Conservation (phyloP, 1,284 basidiomycete species). For the Ustilago hordei region DNA sequence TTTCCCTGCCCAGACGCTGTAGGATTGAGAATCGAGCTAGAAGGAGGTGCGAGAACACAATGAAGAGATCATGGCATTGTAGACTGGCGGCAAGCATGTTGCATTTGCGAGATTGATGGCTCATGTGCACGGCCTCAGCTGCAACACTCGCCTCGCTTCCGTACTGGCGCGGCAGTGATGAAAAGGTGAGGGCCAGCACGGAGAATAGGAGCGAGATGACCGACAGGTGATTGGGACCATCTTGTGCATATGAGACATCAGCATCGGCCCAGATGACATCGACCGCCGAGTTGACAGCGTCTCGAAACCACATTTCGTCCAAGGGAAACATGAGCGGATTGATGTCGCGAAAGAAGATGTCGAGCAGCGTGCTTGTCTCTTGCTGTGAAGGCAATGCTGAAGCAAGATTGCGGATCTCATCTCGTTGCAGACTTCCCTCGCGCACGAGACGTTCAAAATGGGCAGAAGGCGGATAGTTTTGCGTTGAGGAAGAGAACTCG, state of each 20-base stretch:
- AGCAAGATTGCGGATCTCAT: constrained; percentile 15
- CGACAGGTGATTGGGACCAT: constrained; percentile 27
- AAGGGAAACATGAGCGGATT: constrained; percentile 37
- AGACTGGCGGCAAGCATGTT: constrained; percentile 22
- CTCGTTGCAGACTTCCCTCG: constrained; percentile 10
- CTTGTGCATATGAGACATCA: constrained; percentile 12
- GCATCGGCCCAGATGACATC: constrained; percentile 25
- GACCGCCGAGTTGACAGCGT: constrained; percentile 22
- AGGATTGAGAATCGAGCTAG: constrained; percentile 22
- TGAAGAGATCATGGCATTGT: constrained; percentile 20
- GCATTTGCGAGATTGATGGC: constrained; percentile 6
- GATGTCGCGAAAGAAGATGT: constrained; percentile 40
- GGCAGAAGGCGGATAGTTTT: constrained; percentile 27
- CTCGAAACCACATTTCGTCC: constrained; percentile 36
- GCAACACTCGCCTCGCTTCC: constrained; percentile 18
- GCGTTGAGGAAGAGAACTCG: constrained; percentile 27
- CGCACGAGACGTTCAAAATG: constrained; percentile 32
- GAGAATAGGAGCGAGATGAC: constrained; percentile 18
- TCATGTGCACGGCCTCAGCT: constrained; percentile 13
- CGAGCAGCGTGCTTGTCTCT: constrained; percentile 12
- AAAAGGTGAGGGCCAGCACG: constrained; percentile 16
- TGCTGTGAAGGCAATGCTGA: constrained; percentile 17
- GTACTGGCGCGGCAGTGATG: constrained; percentile 11
- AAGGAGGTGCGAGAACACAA: constrained; percentile 21
- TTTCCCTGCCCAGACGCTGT: constrained; percentile 31